Percentiles rank a stretch among this genome's conserved stretches.
Evolutionary conservation across 2,329 filamentous ascomycete genomes (phyloP).

Genomic region (Bipolaris sorokiniana): DNA sequence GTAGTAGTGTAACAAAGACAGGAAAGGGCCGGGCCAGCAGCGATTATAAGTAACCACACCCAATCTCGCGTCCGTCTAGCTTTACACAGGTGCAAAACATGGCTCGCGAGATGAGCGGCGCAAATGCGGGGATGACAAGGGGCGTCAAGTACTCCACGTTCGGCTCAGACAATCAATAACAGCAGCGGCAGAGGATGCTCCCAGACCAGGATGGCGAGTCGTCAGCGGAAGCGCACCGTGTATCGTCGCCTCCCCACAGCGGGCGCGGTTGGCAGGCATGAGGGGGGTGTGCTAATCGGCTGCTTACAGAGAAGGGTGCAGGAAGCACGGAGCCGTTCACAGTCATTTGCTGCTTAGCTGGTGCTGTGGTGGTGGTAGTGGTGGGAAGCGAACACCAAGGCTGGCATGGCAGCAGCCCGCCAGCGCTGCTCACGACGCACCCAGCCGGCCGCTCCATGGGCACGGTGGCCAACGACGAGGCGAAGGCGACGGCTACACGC

Average conservation of each 20-base stretch:
- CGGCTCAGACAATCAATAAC: conserved; percentile 35
- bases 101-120: conserved; percentile 40
- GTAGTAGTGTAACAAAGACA: conserved; percentile 5
- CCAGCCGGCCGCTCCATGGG: conserved; percentile 41
- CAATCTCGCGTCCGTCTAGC: conserved; percentile 31
- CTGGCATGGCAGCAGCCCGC: conserved; percentile 22
- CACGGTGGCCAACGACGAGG: conserved; percentile 19
- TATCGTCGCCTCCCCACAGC: conserved; percentile 27
- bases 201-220: conserved; percentile 31
- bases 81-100: conserved; percentile 24
- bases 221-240: conserved; percentile 26
- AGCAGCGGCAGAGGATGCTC: conserved; percentile 31
- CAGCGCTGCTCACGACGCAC: conserved; percentile 15
- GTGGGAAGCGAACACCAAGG: too few relatives aligned
- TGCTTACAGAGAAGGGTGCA: conserved; percentile 39
- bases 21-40: conserved; percentile 20
- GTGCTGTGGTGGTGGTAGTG: neutral
- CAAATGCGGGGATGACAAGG: conserved; percentile 45
- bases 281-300: conserved; percentile 22
- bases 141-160: conserved; percentile 40
- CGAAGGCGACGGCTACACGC: conserved; percentile 22
- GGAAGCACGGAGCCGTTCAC: conserved; percentile 33
- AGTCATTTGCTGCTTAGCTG: conserved; percentile 12
- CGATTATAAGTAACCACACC: conserved; percentile 36
- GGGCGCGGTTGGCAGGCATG: conserved; percentile 34